Evolutionary conservation across 306 rosid species (phyloP), one percentile per base, ranked within the genome.

Genomic region (Elaeagnus macrophylla): DNA sequence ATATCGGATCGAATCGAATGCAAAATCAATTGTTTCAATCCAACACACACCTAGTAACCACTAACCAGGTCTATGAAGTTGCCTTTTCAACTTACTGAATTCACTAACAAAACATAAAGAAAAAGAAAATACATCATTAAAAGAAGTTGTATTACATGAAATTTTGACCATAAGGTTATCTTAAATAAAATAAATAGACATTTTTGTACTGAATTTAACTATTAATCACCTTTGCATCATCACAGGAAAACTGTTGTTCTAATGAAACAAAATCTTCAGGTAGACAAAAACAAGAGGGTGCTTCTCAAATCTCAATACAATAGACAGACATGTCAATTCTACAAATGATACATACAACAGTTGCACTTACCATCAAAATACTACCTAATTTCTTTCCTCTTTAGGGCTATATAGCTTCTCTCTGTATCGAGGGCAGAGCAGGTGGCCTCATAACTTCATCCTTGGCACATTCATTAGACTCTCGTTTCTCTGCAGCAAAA

Each of bases 371-470:
- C 32, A 25, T 25, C 19, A 62, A 50, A 12, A 41, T 1, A 46
- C 39, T 0, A 47, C 37, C 38, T n/a, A 39, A 47, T 17, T 40
- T 38, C 44, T n/a, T 56, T 41, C 57, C 56, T 1, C 20, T 7
- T 35, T n/a, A 39, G 37, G 46, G 53, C 58, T 54, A 60, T 47
- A 10, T 47, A 51, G 59, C 60, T 58, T 72, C 86, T 72, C 86
- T 86, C 54, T 75, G 79, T 44, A 91, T 80, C 39, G 41, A 12
- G 5, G 79, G 51, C 7, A 76, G 86, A 53, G 68, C 62, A 41
- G 97, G 97, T 11, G 97, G 89, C 19, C 48, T 69, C 97, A 91
- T 84, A 53, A 64, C 77, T 72, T 65, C 76, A 72, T 70, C 83
- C 56, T 61, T 57, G 49, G 67, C 83, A 68, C 60, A 69, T 65